phyloP scores from a whole-genome alignment of 2,329 filamentous ascomycete species.

The Neofusicoccum laricinum region DNA sequence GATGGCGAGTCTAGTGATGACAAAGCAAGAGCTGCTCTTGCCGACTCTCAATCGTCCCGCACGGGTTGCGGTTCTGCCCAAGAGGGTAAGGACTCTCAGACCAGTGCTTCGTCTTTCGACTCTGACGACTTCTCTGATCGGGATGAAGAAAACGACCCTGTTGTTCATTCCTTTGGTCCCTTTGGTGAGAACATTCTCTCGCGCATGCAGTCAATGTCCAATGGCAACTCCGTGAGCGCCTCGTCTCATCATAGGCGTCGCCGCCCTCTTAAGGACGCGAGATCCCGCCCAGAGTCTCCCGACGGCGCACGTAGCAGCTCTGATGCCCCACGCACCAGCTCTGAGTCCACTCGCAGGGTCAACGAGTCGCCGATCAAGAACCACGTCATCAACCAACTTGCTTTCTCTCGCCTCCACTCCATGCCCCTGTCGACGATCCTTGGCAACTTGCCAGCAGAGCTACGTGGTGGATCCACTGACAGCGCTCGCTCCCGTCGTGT shows the following conservation, averaged over 20 bases:
- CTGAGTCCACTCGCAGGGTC: constrained; percentile 26
- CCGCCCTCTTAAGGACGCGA: constrained; percentile 18
- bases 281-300: constrained; percentile 29
- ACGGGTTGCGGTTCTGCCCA: constrained; percentile 30
- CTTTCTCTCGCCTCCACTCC: constrained; percentile 88
- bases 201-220: constrained; percentile 74
- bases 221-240: constrained; percentile 46
- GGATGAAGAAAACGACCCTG: constrained; percentile 88
- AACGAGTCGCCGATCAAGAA: constrained; percentile 61
- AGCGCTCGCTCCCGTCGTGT: neutral
- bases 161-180: constrained; percentile 87
- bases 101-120: constrained; percentile 23
- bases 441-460: constrained; percentile 71
- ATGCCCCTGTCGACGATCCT: constrained; percentile 88
- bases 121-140: constrained; percentile 66
- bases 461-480: constrained; percentile 21
- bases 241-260: constrained; percentile 44
- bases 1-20: constrained; percentile 33
- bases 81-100: constrained; percentile 27
- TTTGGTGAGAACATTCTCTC: constrained; percentile 83
- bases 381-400: constrained; percentile 92
- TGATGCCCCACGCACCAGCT: constrained; percentile 18
- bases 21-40: constrained; percentile 22
- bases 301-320: constrained; percentile 20
- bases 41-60: constrained; percentile 27